Evolutionary conservation across 1,139 yeast species (phyloP).

Genomic region (Geotrichum macrosporum): DNA sequence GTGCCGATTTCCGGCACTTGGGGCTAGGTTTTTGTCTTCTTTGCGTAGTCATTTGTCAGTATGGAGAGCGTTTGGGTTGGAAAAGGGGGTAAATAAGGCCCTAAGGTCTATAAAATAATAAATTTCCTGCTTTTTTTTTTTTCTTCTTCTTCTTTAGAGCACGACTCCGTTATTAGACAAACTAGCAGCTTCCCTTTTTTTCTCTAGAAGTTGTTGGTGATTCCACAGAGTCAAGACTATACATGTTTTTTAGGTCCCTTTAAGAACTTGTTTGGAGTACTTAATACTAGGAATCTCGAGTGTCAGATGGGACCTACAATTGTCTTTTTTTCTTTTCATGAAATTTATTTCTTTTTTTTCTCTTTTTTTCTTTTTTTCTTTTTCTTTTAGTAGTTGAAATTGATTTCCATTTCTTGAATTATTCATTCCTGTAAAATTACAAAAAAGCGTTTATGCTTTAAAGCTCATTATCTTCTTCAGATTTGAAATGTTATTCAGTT

Average conservation of each 20-base stretch:
- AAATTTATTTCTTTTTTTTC: not conserved
- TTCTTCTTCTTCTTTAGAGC: conserved; percentile 5
- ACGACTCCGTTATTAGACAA: conserved; percentile 24
- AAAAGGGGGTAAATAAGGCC: not conserved
- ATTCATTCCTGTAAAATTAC: too few relatives aligned
- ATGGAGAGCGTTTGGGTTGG: too few relatives aligned
- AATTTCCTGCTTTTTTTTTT: conserved; percentile 1
- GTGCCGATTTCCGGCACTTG: too few relatives aligned
- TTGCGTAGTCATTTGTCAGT: too few relatives aligned
- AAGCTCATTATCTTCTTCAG: too few relatives aligned
- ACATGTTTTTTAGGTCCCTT: conserved; percentile 37
- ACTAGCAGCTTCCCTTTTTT: conserved; percentile 22
- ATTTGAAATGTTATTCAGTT: too few relatives aligned
- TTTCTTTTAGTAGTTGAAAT: not conserved
- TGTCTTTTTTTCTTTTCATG: conserved; percentile 23
- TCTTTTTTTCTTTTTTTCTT: not conserved
- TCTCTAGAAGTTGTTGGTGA: conserved; percentile 32
- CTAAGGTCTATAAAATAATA: not conserved
- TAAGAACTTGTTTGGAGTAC: conserved; percentile 57
- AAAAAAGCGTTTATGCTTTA: too few relatives aligned
- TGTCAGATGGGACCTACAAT: conserved; percentile 58
- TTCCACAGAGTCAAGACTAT: conserved; percentile 45
- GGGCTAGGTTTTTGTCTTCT: too few relatives aligned
- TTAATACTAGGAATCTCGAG: conserved; percentile 45
- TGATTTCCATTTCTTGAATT: too few relatives aligned